Conservation (phyloP, 1,284 basidiomycete species). For the Rhodotorula mucilaginosa region DNA sequence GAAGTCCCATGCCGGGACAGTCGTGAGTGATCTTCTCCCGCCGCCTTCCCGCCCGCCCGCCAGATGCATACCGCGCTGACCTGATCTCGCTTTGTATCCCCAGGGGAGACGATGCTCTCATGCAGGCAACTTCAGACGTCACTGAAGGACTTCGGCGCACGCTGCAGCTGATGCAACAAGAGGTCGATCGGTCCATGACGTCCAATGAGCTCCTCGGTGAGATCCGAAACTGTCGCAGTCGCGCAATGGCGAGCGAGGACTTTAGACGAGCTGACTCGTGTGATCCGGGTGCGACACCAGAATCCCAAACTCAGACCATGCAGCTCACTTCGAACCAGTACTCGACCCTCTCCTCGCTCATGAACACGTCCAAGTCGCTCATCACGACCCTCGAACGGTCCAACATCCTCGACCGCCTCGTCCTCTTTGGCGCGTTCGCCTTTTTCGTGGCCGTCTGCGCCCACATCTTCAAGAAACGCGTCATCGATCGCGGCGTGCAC, state of each 20-base stretch:
- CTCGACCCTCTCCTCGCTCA: constrained; percentile 68
- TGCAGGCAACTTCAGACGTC: constrained; percentile 81
- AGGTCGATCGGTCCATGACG: constrained; percentile 82
- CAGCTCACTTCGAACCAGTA: constrained; percentile 73
- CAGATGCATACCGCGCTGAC: not conserved
- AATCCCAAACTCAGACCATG: constrained; percentile 73
- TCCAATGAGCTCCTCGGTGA: constrained; percentile 78
- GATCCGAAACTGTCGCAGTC: constrained; percentile 33
- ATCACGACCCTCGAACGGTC: constrained; percentile 80
- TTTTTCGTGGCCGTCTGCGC: constrained; percentile 81
- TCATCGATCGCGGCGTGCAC: constrained; percentile 59
- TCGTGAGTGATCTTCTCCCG: not conserved
- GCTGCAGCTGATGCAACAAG: constrained; percentile 77
- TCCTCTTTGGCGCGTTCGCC: constrained; percentile 70
- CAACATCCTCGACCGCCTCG: constrained; percentile 84
- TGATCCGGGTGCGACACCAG: constrained; percentile 50
- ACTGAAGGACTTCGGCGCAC: constrained; percentile 82
- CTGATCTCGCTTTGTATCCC: too few relatives aligned
- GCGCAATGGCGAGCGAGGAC: too few relatives aligned
- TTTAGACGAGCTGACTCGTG: constrained; percentile 2
- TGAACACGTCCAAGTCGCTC: constrained; percentile 74
- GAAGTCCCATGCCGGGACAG: constrained; percentile 1
- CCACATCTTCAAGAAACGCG: constrained; percentile 79
- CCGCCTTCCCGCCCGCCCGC: not conserved
- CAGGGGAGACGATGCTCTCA: constrained; percentile 73